Conservation (phyloP, 2,329 filamentous ascomycete genomes). For the Cryphonectria japonica region DNA sequence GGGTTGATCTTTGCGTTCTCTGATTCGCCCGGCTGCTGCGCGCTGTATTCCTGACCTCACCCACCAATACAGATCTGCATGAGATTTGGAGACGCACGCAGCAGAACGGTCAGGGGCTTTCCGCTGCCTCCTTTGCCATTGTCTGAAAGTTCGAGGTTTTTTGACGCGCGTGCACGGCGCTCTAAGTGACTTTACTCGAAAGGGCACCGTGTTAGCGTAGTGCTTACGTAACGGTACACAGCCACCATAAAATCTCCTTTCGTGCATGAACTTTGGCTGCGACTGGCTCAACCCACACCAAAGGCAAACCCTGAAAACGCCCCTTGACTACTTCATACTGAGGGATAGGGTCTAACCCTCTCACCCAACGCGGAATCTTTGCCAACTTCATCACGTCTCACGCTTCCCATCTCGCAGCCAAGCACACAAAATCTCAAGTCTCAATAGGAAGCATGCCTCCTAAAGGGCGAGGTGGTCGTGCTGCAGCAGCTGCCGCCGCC, state of each 20-base stretch:
- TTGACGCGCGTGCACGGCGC: too few relatives aligned
- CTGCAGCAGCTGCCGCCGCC: conserved; percentile 9
- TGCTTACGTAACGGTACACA: neutral
- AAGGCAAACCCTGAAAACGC: neutral
- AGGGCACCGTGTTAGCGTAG: neutral
- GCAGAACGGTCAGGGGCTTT: neutral
- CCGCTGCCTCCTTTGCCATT: neutral
- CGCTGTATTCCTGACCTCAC: neutral
- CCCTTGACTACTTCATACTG: neutral
- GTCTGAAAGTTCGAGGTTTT: too few relatives aligned
- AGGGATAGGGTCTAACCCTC: conserved; percentile 15
- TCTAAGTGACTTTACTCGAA: neutral
- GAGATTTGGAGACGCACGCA: neutral
- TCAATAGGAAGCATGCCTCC: conserved; percentile 24
- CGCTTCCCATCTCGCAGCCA: neutral
- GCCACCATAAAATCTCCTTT: neutral
- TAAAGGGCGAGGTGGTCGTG: conserved; percentile 18
- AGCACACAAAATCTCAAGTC: neutral
- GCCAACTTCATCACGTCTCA: neutral
- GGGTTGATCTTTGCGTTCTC: neutral
- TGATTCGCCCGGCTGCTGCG: neutral
- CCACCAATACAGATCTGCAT: neutral
- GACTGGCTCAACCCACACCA: neutral
- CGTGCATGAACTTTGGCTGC: too few relatives aligned
- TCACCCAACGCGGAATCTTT: neutral